phyloP scores from a whole-genome alignment of 202 grass and related monocot species.

The Setaria viridis region DNA sequence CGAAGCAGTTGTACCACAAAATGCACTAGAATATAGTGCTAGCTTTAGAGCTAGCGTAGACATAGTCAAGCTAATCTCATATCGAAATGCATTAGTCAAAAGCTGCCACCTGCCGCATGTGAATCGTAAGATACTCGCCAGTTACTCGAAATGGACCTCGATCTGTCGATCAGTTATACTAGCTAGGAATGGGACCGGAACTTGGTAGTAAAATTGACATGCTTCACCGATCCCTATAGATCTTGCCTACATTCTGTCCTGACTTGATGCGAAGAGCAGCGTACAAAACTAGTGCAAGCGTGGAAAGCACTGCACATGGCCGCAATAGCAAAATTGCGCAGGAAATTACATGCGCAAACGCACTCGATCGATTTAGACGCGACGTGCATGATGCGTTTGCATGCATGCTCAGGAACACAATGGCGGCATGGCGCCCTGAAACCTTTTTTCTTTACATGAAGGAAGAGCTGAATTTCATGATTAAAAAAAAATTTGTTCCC shows the following conservation, averaged over 20 bases:
- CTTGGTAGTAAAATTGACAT: background rate
- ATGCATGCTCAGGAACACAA: background rate
- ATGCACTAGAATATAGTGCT: background rate
- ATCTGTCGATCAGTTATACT: too few species aligned
- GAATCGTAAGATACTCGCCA: background rate
- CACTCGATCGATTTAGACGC: background rate
- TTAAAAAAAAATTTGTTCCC: too few species aligned
- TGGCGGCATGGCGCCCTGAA: background rate
- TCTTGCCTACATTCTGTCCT: constrained; percentile 19
- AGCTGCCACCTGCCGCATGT: background rate
- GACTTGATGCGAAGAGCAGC: background rate
- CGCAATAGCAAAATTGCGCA: background rate
- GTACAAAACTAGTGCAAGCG: constrained; percentile 15
- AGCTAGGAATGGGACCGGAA: too few species aligned
- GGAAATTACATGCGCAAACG: constrained; percentile 3
- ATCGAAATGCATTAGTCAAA: background rate
- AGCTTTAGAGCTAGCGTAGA: background rate
- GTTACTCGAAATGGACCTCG: background rate
- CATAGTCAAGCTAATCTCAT: background rate
- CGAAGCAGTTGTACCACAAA: background rate
- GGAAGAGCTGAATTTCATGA: background rate
- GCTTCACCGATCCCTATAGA: constrained; percentile 7
- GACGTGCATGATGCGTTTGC: background rate
- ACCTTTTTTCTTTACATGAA: background rate
- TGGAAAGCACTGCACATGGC: background rate